These are phyloP conservation scores for Trichoderma afroharzianum DNA, from an alignment of 2,329 filamentous ascomycete species.

Conservation along the genomic window DNA sequence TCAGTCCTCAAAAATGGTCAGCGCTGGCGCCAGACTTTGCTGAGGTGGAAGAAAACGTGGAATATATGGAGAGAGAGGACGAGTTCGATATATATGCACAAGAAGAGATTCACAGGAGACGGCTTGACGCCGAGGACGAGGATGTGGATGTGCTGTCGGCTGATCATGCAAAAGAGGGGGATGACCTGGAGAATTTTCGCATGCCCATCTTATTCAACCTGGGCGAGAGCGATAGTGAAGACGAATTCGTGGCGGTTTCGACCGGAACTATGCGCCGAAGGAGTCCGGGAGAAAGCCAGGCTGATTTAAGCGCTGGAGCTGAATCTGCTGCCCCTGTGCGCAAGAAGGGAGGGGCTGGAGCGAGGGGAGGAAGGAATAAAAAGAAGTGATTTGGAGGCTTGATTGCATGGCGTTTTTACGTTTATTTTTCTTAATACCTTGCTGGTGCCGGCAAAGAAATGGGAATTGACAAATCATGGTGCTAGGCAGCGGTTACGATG, in stretches of 20 bases:
- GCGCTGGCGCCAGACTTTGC: slow-evolving; percentile 94
- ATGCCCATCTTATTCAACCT: slow-evolving; percentile 95
- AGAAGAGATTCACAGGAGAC: slow-evolving; percentile 87
- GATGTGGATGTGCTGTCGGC: slow-evolving; percentile 80
- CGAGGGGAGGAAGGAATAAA: slow-evolving; percentile 41
- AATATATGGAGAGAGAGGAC: slow-evolving; percentile 92
- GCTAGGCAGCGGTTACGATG: not conserved
- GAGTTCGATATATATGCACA: slow-evolving; percentile 97
- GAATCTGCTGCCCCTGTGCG: slow-evolving; percentile 47
- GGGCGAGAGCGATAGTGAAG: slow-evolving; percentile 91
- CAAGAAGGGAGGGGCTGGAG: slow-evolving; percentile 39
- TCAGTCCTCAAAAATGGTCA: slow-evolving; percentile 95
- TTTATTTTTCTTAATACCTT: not conserved
- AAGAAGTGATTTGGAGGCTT: not conserved
- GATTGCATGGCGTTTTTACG: not conserved
- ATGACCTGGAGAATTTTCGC: slow-evolving; percentile 64
- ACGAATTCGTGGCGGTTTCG: slow-evolving; percentile 69
- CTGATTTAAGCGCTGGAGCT: slow-evolving; percentile 45
- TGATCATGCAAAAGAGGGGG: slow-evolving; percentile 61
- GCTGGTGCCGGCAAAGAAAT: not conserved
- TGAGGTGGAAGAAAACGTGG: slow-evolving; percentile 96
- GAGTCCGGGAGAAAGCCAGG: slow-evolving; percentile 69
- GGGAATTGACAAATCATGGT: not conserved
- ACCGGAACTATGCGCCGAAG: slow-evolving; percentile 83
- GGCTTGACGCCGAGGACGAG: slow-evolving; percentile 89